Conservation (phyloP, 1,139 yeast genomes). For the Nakaseomyces kungkrabaensis region DNA sequence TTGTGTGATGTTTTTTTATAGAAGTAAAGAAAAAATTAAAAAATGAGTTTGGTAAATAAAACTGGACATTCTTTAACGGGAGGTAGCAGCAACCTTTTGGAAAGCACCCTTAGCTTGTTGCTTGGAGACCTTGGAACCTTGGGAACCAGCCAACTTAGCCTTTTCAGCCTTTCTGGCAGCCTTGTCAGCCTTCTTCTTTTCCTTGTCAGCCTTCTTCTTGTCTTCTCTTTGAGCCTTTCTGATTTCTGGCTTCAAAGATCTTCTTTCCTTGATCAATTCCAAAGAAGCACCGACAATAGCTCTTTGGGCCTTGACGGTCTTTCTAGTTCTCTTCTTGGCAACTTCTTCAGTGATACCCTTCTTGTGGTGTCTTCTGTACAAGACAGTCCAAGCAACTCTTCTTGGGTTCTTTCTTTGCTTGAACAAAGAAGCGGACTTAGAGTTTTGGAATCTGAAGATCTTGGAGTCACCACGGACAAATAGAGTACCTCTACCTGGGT, state of each 20-base stretch:
- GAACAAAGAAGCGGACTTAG: conserved; percentile 97
- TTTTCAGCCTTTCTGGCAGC: conserved; percentile 92
- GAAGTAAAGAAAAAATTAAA: conserved; percentile 3
- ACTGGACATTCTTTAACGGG: conserved; percentile 54
- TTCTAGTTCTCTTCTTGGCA: conserved; percentile 94
- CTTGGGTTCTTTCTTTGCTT: conserved; percentile 99
- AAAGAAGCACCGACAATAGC: conserved; percentile 99
- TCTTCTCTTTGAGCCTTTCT: conserved; percentile 97
- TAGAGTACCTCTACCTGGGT: conserved; percentile 99
- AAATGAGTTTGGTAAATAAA: conserved; percentile 8
- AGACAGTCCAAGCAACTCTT: conserved; percentile 98
- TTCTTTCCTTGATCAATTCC: conserved; percentile 96
- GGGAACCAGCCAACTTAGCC: conserved; percentile 75
- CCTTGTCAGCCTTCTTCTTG: conserved; percentile 87
- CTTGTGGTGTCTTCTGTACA: conserved; percentile 99
- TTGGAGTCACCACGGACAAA: conserved; percentile 99
- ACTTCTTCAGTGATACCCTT: conserved; percentile 99
- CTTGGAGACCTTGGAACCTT: conserved; percentile 61
- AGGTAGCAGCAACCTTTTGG: conserved; percentile 94
- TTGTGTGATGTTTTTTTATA: conserved; percentile 3
- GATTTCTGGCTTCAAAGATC: conserved; percentile 90
- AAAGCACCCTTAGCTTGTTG: conserved; percentile 88
- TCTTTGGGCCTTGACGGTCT: conserved; percentile 97
- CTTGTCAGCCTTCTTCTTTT: conserved; percentile 88
- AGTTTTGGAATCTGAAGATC: conserved; percentile 98